phyloP scores from a whole-genome alignment of 257 asterid species.

The Salvia hispanica region DNA sequence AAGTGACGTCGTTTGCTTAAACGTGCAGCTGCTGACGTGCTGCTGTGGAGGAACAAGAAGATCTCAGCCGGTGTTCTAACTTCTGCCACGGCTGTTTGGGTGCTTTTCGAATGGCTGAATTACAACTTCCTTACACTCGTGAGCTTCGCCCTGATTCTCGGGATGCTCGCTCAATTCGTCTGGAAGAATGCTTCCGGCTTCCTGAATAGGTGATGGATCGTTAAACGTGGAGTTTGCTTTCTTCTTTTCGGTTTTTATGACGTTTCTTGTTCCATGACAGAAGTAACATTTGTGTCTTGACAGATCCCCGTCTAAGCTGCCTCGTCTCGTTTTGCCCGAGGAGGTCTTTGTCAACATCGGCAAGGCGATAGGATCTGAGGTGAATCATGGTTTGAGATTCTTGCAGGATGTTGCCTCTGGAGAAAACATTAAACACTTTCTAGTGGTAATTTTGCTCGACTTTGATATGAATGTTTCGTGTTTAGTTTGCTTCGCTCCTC shows the following conservation, averaged over 20 bases:
- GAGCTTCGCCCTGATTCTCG: constrained; percentile 56
- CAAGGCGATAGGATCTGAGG: constrained; percentile 54
- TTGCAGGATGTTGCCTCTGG: constrained; percentile 73
- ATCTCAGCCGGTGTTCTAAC: constrained; percentile 69
- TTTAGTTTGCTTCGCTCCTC: background rate
- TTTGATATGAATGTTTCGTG: background rate
- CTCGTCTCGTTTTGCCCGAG: constrained; percentile 61
- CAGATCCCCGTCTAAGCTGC: constrained; percentile 60
- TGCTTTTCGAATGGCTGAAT: constrained; percentile 86
- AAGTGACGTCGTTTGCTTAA: background rate
- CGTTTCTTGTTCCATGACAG: background rate
- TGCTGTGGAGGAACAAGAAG: constrained; percentile 89
- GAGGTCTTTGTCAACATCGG: constrained; percentile 61
- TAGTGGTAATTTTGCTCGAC: constrained; percentile 44
- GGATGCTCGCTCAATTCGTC: constrained; percentile 61
- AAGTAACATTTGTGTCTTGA: constrained; percentile 30
- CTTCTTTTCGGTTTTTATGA: background rate
- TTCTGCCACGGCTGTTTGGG: constrained; percentile 70
- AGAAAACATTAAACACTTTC: constrained; percentile 64
- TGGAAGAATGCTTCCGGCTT: constrained; percentile 66
- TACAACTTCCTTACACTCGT: constrained; percentile 70
- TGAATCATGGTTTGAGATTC: constrained; percentile 54
- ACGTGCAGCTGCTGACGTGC: constrained; percentile 79
- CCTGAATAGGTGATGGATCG: constrained; percentile 43
- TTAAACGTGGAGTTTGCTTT: background rate